Percentiles rank a stretch among this genome's conserved stretches.
These are phyloP conservation scores for Fibroporia radiculosa DNA, from an alignment of 768 basidiomycete species.

Conservation along the genomic window DNA sequence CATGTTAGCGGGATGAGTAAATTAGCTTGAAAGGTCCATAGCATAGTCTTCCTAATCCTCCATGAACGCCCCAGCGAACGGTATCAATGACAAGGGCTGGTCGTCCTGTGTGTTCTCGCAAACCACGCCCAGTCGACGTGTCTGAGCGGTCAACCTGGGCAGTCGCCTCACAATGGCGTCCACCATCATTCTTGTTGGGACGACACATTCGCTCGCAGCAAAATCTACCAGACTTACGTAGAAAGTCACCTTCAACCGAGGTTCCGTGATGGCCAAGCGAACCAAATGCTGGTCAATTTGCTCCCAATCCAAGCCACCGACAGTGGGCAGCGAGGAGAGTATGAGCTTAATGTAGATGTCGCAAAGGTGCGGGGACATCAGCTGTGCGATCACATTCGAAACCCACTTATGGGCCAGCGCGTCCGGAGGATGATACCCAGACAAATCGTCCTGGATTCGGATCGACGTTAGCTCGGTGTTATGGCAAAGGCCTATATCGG, in stretches of 20 bases:
- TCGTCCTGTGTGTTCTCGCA: too few species aligned
- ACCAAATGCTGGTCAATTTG: not conserved
- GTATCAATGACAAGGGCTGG: too few species aligned
- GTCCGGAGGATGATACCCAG: too few species aligned
- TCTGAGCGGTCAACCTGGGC: not conserved
- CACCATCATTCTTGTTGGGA: not conserved
- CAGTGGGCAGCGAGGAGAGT: not conserved
- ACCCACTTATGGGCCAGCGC: too few species aligned
- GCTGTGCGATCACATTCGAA: not conserved
- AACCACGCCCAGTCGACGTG: too few species aligned
- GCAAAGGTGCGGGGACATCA: not conserved
- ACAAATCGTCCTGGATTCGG: not conserved
- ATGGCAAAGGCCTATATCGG: not conserved
- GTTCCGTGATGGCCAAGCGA: not conserved
- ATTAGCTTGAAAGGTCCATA: too few species aligned
- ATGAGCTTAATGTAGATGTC: not conserved
- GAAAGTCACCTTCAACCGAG: not conserved
- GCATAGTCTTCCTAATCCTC: too few species aligned
- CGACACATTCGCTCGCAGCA: not conserved
- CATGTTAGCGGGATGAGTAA: too few species aligned
- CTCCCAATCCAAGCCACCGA: not conserved
- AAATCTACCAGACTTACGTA: not conserved
- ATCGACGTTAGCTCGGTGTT: not conserved
- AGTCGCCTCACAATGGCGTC: not conserved
- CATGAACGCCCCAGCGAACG: too few species aligned